These are phyloP conservation scores for Aspergillus quadrilineatus DNA, from an alignment of 2,329 filamentous ascomycete genomes.

Conservation along the genomic window DNA sequence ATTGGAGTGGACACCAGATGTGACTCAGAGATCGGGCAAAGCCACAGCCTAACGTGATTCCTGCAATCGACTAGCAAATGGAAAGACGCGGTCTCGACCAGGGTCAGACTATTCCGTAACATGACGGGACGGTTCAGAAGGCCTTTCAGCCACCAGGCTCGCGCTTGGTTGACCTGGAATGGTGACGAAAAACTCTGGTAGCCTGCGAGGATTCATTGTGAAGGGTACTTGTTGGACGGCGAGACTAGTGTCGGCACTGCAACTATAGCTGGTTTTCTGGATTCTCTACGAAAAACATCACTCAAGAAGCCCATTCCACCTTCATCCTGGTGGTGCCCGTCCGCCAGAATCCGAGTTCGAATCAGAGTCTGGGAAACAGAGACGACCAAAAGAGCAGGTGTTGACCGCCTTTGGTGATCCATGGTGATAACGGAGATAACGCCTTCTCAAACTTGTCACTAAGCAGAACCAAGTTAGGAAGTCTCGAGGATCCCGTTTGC, in stretches of 20 bases:
- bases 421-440: slow-evolving; percentile 24
- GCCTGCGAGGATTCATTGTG: background rate
- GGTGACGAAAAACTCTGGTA: slow-evolving; percentile 1
- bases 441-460: slow-evolving; percentile 5
- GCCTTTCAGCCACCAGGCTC: slow-evolving; percentile 1
- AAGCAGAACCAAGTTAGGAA: slow-evolving; percentile 9
- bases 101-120: background rate
- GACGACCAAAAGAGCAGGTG: background rate
- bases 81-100: background rate
- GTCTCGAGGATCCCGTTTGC: slow-evolving; percentile 1
- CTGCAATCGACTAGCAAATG: slow-evolving; percentile 9
- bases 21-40: slow-evolving; percentile 10
- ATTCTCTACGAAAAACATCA: background rate
- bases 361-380: background rate
- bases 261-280: background rate
- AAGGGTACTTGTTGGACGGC: background rate
- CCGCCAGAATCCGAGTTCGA: background rate
- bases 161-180: background rate
- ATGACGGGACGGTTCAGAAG: background rate
- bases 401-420: slow-evolving; percentile 16
- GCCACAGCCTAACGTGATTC: slow-evolving; percentile 13
- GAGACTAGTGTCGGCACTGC: background rate
- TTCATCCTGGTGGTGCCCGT: background rate
- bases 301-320: background rate
- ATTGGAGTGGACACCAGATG: slow-evolving; percentile 6